Evolutionary conservation across 2,329 filamentous ascomycete species (phyloP).

Genomic region (Hymenoscyphus albidus): DNA sequence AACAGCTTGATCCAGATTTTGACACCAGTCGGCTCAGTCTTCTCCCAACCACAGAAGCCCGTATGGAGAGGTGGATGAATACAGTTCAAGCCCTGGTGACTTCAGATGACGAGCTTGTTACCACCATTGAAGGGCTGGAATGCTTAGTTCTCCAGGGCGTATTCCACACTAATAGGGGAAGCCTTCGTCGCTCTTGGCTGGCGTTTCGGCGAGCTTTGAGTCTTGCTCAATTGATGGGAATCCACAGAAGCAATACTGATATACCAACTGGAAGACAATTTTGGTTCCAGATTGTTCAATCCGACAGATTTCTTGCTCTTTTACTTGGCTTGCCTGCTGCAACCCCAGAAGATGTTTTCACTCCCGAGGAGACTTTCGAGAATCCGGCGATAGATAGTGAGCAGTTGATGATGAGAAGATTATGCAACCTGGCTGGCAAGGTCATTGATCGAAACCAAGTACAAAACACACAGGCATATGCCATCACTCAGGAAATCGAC

Average conservation of each 20-base stretch:
- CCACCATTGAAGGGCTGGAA: slow-evolving; percentile 48
- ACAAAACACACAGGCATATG: slow-evolving; percentile 25
- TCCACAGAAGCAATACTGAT: slow-evolving; percentile 8
- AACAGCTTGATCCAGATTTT: slow-evolving; percentile 29
- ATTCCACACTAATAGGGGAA: slow-evolving; percentile 45
- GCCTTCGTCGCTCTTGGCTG: slow-evolving; percentile 48
- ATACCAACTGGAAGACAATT: slow-evolving; percentile 10
- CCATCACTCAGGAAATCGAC: slow-evolving; percentile 33
- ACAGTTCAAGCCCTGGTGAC: slow-evolving; percentile 26
- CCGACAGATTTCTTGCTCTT: slow-evolving; percentile 22
- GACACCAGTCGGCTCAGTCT: slow-evolving; percentile 25
- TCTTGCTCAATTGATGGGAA: slow-evolving; percentile 37
- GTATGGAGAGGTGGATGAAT: slow-evolving; percentile 29
- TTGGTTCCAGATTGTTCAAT: slow-evolving; percentile 17
- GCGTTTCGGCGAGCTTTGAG: slow-evolving; percentile 45
- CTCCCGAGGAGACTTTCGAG: slow-evolving; percentile 26
- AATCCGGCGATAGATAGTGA: slow-evolving; percentile 26
- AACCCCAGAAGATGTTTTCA: slow-evolving; percentile 18
- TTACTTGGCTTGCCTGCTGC: slow-evolving; percentile 30
- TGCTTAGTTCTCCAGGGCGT: slow-evolving; percentile 48
- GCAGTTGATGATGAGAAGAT: slow-evolving; percentile 23
- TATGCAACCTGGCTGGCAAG: slow-evolving; percentile 25
- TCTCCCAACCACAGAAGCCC: slow-evolving; percentile 20
- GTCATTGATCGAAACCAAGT: slow-evolving; percentile 32
- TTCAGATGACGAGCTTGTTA: slow-evolving; percentile 37